Conservation (phyloP, 208 protist genomes). For the Angomonas deanei region DNA sequence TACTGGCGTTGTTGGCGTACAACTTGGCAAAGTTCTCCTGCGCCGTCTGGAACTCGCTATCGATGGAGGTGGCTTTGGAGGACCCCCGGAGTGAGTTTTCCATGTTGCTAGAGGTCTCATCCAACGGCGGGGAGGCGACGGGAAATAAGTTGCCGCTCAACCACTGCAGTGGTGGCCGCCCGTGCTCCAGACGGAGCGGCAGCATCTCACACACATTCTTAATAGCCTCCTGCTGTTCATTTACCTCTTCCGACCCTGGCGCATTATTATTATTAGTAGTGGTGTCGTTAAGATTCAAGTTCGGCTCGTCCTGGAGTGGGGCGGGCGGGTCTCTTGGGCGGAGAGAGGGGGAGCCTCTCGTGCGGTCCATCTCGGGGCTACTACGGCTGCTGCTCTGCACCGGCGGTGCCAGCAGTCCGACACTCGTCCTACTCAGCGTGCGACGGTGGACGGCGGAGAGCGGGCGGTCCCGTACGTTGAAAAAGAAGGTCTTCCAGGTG, state of each 20-base stretch:
- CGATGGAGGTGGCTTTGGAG: slow-evolving; percentile 7
- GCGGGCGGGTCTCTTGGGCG: slow-evolving; percentile 1
- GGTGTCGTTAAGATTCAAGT: background rate
- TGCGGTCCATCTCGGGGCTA: background rate
- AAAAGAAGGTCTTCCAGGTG: slow-evolving; percentile 52
- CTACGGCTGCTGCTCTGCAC: background rate
- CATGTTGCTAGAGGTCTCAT: no score
- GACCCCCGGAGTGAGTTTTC: background rate
- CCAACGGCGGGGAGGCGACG: background rate
- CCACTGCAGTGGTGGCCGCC: slow-evolving; percentile 36
- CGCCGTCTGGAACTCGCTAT: slow-evolving; percentile 50
- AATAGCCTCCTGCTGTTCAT: slow-evolving; percentile 22
- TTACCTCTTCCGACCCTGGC: slow-evolving; percentile 20
- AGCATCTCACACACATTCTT: slow-evolving; percentile 29
- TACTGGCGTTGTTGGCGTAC: slow-evolving; percentile 24
- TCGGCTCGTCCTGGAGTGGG: no score
- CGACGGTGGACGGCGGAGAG: slow-evolving; percentile 12
- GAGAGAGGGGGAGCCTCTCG: slow-evolving; percentile 1
- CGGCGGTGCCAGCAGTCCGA: background rate
- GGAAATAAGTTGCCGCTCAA: slow-evolving; percentile 36
- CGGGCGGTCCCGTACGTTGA: slow-evolving; percentile 26
- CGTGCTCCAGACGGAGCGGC: slow-evolving; percentile 38
- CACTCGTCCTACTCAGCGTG: slow-evolving; percentile 8
- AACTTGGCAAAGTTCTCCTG: slow-evolving; percentile 44
- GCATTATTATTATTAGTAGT: slow-evolving; percentile 7